Evolutionary conservation across 2,329 filamentous ascomycete species (phyloP).

Genomic region (Cercospora citrullina): DNA sequence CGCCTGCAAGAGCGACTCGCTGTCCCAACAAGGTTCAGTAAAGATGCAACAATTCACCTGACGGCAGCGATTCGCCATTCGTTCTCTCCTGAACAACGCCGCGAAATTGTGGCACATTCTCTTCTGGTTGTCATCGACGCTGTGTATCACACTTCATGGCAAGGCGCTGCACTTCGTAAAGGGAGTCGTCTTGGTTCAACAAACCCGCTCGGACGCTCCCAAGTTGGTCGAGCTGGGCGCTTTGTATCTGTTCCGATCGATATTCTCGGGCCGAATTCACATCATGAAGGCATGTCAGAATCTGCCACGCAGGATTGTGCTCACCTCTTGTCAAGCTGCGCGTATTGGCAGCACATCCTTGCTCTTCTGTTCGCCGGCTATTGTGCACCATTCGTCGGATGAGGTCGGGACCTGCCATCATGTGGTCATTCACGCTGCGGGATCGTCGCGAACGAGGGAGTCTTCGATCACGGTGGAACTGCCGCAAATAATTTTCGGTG

Average conservation of each 20-base stretch:
- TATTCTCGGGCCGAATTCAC: too few species aligned
- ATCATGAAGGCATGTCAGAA: background rate
- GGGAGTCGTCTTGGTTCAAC: background rate
- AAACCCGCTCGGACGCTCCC: background rate
- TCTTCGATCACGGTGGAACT: background rate
- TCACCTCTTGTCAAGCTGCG: background rate
- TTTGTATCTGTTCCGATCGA: background rate
- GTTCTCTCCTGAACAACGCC: background rate
- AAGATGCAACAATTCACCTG: background rate
- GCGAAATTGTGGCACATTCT: background rate
- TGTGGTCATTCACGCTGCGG: background rate
- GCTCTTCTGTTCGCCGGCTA: background rate
- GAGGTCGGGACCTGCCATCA: background rate
- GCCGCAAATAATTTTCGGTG: background rate
- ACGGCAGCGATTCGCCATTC: background rate
- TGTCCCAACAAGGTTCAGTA: background rate
- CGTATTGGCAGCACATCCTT: background rate
- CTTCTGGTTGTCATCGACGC: background rate
- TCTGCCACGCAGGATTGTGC: background rate
- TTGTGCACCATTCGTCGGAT: background rate
- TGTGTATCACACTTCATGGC: background rate
- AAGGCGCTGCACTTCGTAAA: background rate
- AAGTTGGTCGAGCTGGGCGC: background rate
- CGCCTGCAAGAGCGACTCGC: background rate
- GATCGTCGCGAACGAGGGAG: background rate